phyloP scores from a whole-genome alignment of 2,329 filamentous ascomycete species.

The Cordyceps farinosa region DNA sequence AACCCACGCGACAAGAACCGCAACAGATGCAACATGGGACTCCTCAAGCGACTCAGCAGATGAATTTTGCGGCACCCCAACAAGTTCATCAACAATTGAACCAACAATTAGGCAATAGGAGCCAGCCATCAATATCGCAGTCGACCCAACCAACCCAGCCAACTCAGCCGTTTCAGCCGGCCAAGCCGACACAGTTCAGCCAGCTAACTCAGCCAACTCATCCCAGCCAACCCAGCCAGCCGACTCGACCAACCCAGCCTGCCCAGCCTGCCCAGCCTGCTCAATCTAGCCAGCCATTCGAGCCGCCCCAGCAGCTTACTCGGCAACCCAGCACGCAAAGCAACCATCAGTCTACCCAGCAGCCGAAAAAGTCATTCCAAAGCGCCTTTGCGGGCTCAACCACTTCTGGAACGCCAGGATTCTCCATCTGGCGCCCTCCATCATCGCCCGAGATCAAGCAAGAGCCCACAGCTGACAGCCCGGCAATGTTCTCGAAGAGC shows the following conservation, averaged over 20 bases:
- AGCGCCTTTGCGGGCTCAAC: background rate
- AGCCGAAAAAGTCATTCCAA: background rate
- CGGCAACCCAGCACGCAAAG: background rate
- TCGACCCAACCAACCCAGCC: background rate
- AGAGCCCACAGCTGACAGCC: conserved; percentile 8
- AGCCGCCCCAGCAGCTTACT: background rate
- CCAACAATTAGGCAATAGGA: background rate
- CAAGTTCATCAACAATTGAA: background rate
- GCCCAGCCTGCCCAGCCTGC: background rate
- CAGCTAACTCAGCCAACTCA: background rate
- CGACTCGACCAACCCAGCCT: background rate
- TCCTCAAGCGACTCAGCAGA: background rate
- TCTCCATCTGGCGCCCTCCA: conserved; percentile 16
- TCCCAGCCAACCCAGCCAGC: background rate
- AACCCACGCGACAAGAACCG: background rate
- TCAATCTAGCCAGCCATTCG: background rate
- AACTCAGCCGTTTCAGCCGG: background rate
- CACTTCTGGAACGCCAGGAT: conserved; percentile 12
- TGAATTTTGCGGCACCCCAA: background rate
- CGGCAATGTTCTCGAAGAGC: conserved; percentile 17
- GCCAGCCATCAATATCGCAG: background rate
- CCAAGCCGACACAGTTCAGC: background rate
- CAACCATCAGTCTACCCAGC: background rate
- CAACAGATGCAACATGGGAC: conserved; percentile 18
- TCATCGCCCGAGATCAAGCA: background rate